Conservation (phyloP, 83 land plant species). For the Diphasiastrum complanatum region DNA sequence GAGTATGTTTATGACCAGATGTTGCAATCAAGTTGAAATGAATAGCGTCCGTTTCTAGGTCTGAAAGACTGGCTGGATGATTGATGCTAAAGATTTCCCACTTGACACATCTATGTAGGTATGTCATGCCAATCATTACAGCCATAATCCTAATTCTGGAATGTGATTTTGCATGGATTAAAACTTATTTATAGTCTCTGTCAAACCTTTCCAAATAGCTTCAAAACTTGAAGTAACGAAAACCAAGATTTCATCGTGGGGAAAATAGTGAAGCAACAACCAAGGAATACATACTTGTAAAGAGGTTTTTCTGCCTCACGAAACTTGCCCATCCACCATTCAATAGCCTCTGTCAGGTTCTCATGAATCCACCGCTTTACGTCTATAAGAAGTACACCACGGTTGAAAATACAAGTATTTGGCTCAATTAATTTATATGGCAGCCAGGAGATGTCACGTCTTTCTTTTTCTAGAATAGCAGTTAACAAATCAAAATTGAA, state of each 20-base stretch:
- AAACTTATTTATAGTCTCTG: too few species aligned
- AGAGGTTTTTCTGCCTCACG: constrained; percentile 18
- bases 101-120: too few species aligned
- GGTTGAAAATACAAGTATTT: constrained; percentile 26
- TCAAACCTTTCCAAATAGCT: too few species aligned
- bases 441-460: constrained; percentile 14
- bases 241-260: not conserved
- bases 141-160: too few species aligned
- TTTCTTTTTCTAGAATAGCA: constrained; percentile 12
- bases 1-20: too few species aligned
- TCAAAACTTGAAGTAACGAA: not conserved
- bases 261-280: not conserved
- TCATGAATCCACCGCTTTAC: constrained; percentile 21
- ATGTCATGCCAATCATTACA: too few species aligned
- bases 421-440: constrained; percentile 20
- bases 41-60: too few species aligned
- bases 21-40: too few species aligned
- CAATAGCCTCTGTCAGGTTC: constrained; percentile 26
- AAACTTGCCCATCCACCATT: constrained; percentile 34
- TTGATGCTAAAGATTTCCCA: too few species aligned
- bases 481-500: constrained; percentile 26
- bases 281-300: constrained; percentile 20
- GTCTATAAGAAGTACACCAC: constrained; percentile 30
- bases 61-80: too few species aligned
- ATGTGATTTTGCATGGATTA: too few species aligned